These are phyloP conservation scores for Xylariales sp. DNA, from an alignment of 2,329 filamentous ascomycete species.

Conservation along the genomic window DNA sequence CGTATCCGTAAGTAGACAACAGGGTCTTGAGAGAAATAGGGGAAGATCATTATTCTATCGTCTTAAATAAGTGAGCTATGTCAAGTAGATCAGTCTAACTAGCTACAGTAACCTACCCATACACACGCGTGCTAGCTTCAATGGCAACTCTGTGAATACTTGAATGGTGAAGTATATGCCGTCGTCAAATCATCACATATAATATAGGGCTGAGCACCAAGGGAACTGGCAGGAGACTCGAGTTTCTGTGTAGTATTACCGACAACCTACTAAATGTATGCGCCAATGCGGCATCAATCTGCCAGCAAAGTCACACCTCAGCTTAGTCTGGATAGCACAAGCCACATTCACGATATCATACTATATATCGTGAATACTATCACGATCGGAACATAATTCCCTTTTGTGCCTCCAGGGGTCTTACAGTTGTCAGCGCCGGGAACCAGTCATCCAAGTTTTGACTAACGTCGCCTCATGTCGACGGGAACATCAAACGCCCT, in stretches of 20 bases:
- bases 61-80: neutral
- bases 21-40: constrained; percentile 17
- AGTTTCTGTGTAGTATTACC: neutral
- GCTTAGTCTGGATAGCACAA: constrained; percentile 16
- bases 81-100: neutral
- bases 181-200: neutral
- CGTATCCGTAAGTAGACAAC: neutral
- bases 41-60: constrained; percentile 6
- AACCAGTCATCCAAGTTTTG: neutral
- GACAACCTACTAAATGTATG: neutral
- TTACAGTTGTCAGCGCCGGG: neutral
- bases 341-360: constrained; percentile 19
- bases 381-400: neutral
- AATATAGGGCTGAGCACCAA: neutral
- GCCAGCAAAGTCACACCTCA: constrained; percentile 18
- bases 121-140: neutral
- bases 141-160: neutral
- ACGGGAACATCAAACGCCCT: neutral
- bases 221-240: neutral
- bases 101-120: neutral
- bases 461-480: constrained; percentile 5
- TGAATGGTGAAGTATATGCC: too few species aligned
- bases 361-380: constrained; percentile 18
- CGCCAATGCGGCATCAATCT: constrained; percentile 17
- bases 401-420: neutral